Evolutionary conservation across 306 rosid species (phyloP), one percentile per base, ranked within the genome.

Genomic region (Aeschynomene evenia): DNA sequence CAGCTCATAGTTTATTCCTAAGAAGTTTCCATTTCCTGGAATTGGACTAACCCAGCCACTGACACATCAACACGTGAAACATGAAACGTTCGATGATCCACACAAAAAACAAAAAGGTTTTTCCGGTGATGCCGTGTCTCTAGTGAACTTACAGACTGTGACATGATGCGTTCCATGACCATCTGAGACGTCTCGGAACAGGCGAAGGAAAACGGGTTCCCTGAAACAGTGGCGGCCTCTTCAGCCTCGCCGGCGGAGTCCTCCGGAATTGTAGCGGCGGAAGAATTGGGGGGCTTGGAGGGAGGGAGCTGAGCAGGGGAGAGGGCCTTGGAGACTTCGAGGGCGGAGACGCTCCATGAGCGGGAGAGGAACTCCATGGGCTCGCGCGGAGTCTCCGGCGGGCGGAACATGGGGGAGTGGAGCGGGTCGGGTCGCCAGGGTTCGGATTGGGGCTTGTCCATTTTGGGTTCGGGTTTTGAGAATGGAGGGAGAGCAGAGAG

Each of bases 281-380:
- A n/a, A 28, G 31, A 28, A 63, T 59, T 68, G 18, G 16, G 74
- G 16, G 71, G 4, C 46, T 87, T 89, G 2, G 89, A 24, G 24
- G 83, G 70, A 3, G 37, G 37, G 37, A 33, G 37, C 37, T 33
- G 37, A 7, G 85, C 78, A 0, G 96, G 89, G 0, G 92, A 78
- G 1, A 94, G 77, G 33, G 96, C 94, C 28, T 94, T 88, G 59
- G 97, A 90, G 39, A 90, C 85, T 75, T 94, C 92, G 6, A 66
- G 54, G 24, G 98, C 90, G 4, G 98, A 93, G 20, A 85, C 77
- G 63, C 97, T 86, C 98, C 98, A 93, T 1, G 97, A 93, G 21
- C 98, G 95, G 0, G 96, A 93, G 43, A 90, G 94, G 20, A 85
- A 93, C 84, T 93, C 97, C 91, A 90, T 90, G 46, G 98, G 88